Evolutionary conservation across 179 eudicot species (phyloP).

Genomic region (Camellia oleifera): DNA sequence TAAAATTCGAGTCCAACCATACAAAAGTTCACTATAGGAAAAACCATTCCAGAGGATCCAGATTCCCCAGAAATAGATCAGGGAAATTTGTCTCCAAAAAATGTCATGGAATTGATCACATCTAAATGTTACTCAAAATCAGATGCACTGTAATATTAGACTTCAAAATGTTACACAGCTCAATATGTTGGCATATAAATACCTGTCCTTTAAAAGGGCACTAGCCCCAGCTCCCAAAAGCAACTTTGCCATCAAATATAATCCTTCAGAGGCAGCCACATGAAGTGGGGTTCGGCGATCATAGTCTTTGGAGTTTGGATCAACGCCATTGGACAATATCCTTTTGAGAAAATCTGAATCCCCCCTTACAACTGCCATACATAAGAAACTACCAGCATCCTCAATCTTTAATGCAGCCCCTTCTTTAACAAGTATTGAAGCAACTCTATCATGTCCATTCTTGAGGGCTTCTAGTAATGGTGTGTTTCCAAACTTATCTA

Average conservation of each 20-base stretch:
- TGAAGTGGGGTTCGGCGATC: slow-evolving; percentile 55
- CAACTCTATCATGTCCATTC: slow-evolving; percentile 48
- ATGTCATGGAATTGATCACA: too few species aligned
- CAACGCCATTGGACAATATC: slow-evolving; percentile 39
- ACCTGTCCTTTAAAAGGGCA: slow-evolving; percentile 49
- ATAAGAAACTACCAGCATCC: slow-evolving; percentile 41
- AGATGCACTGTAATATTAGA: too few species aligned
- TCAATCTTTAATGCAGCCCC: slow-evolving; percentile 42
- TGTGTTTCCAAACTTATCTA: slow-evolving; percentile 55
- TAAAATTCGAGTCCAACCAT: too few species aligned
- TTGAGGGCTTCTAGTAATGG: slow-evolving; percentile 53
- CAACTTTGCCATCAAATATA: slow-evolving; percentile 41
- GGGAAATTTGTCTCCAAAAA: too few species aligned
- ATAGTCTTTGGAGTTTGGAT: slow-evolving; percentile 50
- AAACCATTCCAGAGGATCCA: too few species aligned
- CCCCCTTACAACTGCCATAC: slow-evolving; percentile 37
- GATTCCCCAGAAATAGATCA: too few species aligned
- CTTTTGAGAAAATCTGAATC: slow-evolving; percentile 47
- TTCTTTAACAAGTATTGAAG: slow-evolving; percentile 35
- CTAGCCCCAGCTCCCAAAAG: slow-evolving; percentile 54
- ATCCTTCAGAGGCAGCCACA: slow-evolving; percentile 49
- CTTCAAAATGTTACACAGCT: too few species aligned
- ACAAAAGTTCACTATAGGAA: too few species aligned
- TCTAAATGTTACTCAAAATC: too few species aligned
- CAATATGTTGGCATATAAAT: not conserved